These are phyloP conservation scores for Phytophthora tubulina DNA, from an alignment of 352 stramenopile genomes.

Conservation along the genomic window DNA sequence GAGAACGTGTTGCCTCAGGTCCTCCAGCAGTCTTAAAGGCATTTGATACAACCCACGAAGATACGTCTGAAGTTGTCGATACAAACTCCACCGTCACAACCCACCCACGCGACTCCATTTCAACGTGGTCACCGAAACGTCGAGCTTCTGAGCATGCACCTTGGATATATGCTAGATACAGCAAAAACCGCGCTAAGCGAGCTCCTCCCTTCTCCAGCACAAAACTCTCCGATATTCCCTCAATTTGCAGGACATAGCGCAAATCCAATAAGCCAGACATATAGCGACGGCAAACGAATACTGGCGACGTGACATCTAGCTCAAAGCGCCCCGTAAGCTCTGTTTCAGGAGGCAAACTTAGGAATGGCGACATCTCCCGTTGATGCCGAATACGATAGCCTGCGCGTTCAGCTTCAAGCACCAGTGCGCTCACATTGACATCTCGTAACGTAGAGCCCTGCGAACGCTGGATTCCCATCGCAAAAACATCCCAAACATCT, in stretches of 20 bases:
- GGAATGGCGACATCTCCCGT: conserved; percentile 54
- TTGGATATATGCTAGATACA: conserved; percentile 84
- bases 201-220: conserved; percentile 74
- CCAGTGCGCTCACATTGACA: conserved; percentile 57
- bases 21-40: conserved; percentile 66
- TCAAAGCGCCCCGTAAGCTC: conserved; percentile 70
- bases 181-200: conserved; percentile 66
- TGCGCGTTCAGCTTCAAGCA: conserved; percentile 52
- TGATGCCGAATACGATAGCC: conserved; percentile 53
- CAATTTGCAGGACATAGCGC: conserved; percentile 98
- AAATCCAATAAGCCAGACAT: conserved; percentile 97
- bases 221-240: conserved; percentile 94
- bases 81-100: conserved; percentile 87
- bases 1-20: conserved; percentile 28
- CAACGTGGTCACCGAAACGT: conserved; percentile 76
- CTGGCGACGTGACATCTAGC: conserved; percentile 87
- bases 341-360: conserved; percentile 62
- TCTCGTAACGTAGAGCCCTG: conserved; percentile 51
- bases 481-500: conserved; percentile 76
- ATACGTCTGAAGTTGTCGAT: conserved; percentile 85
- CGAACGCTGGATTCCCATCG: conserved; percentile 65
- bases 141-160: conserved; percentile 72
- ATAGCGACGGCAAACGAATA: conserved; percentile 96
- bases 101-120: conserved; percentile 83
- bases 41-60: conserved; percentile 82